Evolutionary conservation across 2,329 filamentous ascomycete species (phyloP).

Genomic region (Fusarium transvaalense): DNA sequence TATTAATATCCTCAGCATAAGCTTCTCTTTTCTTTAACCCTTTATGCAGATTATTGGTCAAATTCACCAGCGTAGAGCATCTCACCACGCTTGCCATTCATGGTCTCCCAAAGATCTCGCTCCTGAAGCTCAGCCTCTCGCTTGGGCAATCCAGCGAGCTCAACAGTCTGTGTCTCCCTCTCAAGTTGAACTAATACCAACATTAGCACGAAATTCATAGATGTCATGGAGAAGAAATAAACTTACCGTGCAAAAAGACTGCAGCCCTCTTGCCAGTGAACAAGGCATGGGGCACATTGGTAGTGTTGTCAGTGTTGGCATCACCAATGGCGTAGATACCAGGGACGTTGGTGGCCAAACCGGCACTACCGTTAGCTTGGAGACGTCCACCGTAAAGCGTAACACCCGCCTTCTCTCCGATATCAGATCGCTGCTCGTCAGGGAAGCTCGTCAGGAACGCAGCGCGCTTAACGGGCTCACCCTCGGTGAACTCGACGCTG

Average conservation of each 20-base stretch:
- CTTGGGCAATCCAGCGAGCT: conserved; percentile 50
- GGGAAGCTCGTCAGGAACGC: conserved; percentile 66
- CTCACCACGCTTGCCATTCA: conserved; percentile 60
- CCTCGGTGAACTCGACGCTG: conserved; percentile 64
- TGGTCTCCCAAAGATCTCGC: conserved; percentile 59
- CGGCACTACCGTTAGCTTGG: conserved; percentile 55
- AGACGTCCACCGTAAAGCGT: conserved; percentile 59
- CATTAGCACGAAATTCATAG: conserved; percentile 1
- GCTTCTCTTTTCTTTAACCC: neutral
- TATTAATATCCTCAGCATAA: neutral
- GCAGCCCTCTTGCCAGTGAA: conserved; percentile 70
- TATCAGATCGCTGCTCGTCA: conserved; percentile 60
- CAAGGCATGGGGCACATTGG: conserved; percentile 72
- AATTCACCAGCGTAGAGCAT: conserved; percentile 61
- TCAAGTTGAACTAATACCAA: conserved; percentile 55
- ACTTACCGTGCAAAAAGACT: conserved; percentile 68
- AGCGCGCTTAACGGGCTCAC: conserved; percentile 58
- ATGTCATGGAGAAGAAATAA: rapidly evolving
- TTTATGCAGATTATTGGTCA: conserved; percentile 37
- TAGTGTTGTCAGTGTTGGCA: conserved; percentile 69
- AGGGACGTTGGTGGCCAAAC: conserved; percentile 63
- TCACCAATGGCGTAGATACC: conserved; percentile 72
- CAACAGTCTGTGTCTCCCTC: conserved; percentile 53
- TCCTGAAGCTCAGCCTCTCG: conserved; percentile 53
- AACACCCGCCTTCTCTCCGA: conserved; percentile 64